Base-by-base conservation (phyloP, 441 rosid species). In the Pelargonium myrrhifolium region DNA sequence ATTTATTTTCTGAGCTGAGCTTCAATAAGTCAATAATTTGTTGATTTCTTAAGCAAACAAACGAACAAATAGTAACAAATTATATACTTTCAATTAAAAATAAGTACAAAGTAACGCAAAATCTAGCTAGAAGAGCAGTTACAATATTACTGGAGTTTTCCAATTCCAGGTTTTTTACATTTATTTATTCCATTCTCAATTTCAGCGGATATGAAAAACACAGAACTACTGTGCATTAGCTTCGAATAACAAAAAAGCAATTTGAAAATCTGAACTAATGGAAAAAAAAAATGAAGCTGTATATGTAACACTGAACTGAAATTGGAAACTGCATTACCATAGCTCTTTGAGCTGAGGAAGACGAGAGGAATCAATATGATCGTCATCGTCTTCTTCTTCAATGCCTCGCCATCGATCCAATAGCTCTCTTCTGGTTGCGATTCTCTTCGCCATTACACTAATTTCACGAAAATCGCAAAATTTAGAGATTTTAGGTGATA, bases 371-470 rank as follows among this genome's bases (percentile, higher is more conserved):
- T 87, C 86, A 62, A 63, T 64, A 53, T 78, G 84, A 35, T 79
- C 86, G 72, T 71, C 71, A 21, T 86, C 90, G 74, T 85, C 97
- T 69, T 86, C 93, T 70, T 87, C 93, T 79, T 94, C 89, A 74
- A 94, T 87, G 74, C 73, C 80, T 61, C 89, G 83, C 99, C 96
- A 88, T 69, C 90, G 83, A 65, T 83, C 84, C 71, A 88, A 77
- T 49, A 94, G 78, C 71, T 81, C 89, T 71, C 72, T 75, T 75
- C 83, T 82, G 18, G 85, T 77, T 53, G 76, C 69, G 65, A 71
- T 69, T 69, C 65, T 78, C 64, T 74, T 78, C 66, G 76, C 55
- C 93, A 86, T 89, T 61, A 28, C 47, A 43, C 68, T 67, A 22
- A 31, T 4, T 43, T 35, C 10, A 9, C 40, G 40, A 37, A 7